These are phyloP conservation scores for Paramarasmius palmivorus DNA, from an alignment of 1,284 basidiomycete species.

Conservation along the genomic window DNA sequence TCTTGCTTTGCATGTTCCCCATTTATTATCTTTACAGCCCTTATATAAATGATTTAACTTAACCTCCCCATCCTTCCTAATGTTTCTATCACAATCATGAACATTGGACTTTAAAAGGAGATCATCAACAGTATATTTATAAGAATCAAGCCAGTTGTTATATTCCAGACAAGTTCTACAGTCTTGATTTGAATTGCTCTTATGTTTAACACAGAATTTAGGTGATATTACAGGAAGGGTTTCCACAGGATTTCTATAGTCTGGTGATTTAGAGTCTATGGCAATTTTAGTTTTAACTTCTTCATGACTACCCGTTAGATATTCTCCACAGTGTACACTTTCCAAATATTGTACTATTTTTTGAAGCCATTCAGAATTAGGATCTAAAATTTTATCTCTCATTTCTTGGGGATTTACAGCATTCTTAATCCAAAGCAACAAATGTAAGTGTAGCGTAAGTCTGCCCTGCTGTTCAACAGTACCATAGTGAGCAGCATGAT, in stretches of 20 bases:
- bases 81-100: conserved; percentile 14
- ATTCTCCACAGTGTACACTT: conserved; percentile 16
- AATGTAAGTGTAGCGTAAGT: conserved; percentile 29
- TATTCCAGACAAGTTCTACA: not conserved
- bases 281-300: not conserved
- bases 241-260: conserved; percentile 10
- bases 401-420: conserved; percentile 27
- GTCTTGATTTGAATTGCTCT: not conserved
- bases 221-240: conserved; percentile 15
- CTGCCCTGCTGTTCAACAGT: conserved; percentile 36
- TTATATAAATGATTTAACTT: too few relatives aligned
- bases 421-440: too few relatives aligned
- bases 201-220: not conserved
- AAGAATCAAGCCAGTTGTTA: conserved; percentile 6
- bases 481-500: conserved; percentile 32
- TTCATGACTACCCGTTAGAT: conserved; percentile 9
- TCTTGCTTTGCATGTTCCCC: conserved; percentile 25
- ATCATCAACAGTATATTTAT: conserved; percentile 15
- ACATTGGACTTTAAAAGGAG: conserved; percentile 18
- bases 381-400: conserved; percentile 20
- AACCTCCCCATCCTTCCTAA: not conserved
- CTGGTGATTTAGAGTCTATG: too few relatives aligned
- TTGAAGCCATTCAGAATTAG: conserved; percentile 16
- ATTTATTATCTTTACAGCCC: conserved; percentile 24
- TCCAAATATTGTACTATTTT: conserved; percentile 19